A percentile compares a stretch with the other conserved stretches of the same genome.
Evolutionary conservation across 2,329 filamentous ascomycete genomes (phyloP).

Genomic region (Aspergillus ruber): DNA sequence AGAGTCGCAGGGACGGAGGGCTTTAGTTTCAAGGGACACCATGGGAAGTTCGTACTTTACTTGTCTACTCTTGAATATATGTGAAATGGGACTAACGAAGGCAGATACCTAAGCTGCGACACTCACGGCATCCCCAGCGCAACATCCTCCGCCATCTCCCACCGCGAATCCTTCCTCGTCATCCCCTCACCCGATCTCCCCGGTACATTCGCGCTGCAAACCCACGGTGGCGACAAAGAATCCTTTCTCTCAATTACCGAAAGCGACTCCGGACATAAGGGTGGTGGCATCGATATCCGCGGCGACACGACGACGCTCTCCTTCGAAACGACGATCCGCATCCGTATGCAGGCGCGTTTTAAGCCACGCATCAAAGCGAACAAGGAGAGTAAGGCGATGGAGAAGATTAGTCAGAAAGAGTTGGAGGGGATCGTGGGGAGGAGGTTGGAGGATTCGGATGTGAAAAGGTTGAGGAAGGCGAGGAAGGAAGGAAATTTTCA

Average conservation of each 20-base stretch:
- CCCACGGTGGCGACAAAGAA: slow-evolving; percentile 50
- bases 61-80: background rate
- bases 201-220: slow-evolving; percentile 69
- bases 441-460: slow-evolving; percentile 74
- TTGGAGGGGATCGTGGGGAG: slow-evolving; percentile 75
- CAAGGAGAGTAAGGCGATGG: slow-evolving; percentile 74
- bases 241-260: slow-evolving; percentile 63
- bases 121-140: slow-evolving; percentile 73
- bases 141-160: slow-evolving; percentile 71
- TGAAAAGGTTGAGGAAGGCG: slow-evolving; percentile 73
- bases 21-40: slow-evolving; percentile 81
- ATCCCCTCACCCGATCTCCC: slow-evolving; percentile 57
- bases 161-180: slow-evolving; percentile 73
- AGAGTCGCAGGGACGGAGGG: slow-evolving; percentile 73
- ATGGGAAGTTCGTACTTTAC: slow-evolving; percentile 64
- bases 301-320: slow-evolving; percentile 65
- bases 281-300: slow-evolving; percentile 59
- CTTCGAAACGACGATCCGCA: slow-evolving; percentile 65
- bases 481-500: slow-evolving; percentile 83
- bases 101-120: slow-evolving; percentile 77
- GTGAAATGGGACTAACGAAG: too few species aligned
- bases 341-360: slow-evolving; percentile 93
- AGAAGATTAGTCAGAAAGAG: slow-evolving; percentile 81
- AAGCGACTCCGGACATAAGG: slow-evolving; percentile 25
- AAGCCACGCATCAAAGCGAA: slow-evolving; percentile 74